phyloP scores from a whole-genome alignment of 371 early-diverging fungal genomes.

The Neoconidiobolus thromboides region DNA sequence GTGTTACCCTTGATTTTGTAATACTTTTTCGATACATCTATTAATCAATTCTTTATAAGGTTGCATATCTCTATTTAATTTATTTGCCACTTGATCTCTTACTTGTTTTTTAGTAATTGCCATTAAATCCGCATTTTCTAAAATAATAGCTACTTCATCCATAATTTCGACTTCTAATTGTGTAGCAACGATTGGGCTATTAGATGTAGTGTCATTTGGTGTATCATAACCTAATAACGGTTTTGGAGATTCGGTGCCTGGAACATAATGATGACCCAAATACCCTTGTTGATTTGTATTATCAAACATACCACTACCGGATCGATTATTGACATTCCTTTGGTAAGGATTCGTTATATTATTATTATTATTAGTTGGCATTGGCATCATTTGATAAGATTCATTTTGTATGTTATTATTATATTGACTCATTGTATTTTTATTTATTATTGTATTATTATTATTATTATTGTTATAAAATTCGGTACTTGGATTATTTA shows the following conservation, averaged over 20 bases:
- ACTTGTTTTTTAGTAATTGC: conserved; percentile 71
- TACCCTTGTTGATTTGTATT: not conserved
- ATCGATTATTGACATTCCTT: not conserved
- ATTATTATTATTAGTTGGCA: not conserved
- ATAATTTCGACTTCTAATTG: conserved; percentile 23
- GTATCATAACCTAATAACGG: not conserved
- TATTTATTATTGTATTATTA: no score
- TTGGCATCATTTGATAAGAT: not conserved
- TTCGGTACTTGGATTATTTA: no score
- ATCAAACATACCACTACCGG: not conserved
- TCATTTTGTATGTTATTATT: no score
- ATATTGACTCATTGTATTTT: no score
- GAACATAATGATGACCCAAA: not conserved
- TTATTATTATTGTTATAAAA: no score
- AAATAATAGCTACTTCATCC: conserved; percentile 45
- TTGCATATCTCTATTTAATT: conserved; percentile 59
- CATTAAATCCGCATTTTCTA: conserved; percentile 56
- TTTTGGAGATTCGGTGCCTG: not conserved
- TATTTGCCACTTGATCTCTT: conserved; percentile 48
- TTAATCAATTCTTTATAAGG: conserved; percentile 67
- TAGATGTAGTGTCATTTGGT: no score
- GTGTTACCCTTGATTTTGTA: not conserved
- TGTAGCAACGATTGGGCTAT: not conserved
- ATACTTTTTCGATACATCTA: conserved; percentile 42
- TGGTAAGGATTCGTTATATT: not conserved